Conservation (phyloP, 2,329 filamentous ascomycete species). For the Clarireedia hainanense region DNA sequence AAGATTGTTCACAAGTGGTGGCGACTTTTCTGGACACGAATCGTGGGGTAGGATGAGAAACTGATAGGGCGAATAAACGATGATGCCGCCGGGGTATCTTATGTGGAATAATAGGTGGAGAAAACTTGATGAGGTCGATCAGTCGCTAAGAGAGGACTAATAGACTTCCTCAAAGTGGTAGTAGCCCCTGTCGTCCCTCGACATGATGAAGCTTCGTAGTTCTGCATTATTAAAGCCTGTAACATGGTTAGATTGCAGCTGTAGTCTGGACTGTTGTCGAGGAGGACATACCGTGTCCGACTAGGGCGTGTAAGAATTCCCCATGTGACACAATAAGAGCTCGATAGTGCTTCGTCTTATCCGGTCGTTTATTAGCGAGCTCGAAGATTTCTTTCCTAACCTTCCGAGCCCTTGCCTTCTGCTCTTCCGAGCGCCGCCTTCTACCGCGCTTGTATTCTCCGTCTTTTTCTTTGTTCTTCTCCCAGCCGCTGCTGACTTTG, state of each 20-base stretch:
- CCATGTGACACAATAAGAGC: not conserved
- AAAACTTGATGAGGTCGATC: no score
- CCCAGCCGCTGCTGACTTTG: not conserved
- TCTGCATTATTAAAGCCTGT: not conserved
- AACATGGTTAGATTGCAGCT: not conserved
- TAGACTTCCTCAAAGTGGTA: not conserved
- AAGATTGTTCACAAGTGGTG: no score
- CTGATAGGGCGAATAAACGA: no score
- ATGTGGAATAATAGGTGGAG: no score
- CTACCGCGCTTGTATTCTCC: not conserved
- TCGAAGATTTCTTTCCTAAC: not conserved
- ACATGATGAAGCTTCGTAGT: not conserved
- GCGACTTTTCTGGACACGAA: no score
- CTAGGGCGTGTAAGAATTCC: not conserved
- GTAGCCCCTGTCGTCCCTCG: not conserved
- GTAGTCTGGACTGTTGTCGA: not conserved
- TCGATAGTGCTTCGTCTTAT: not conserved
- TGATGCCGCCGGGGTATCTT: no score
- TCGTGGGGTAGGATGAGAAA: no score
- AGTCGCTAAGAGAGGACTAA: no score
- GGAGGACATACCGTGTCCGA: not conserved
- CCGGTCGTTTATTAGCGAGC: not conserved
- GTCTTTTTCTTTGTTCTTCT: not conserved
- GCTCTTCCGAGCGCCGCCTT: not conserved
- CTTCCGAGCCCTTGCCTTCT: not conserved